Percentiles rank a stretch among this genome's conserved stretches.
phyloP scores from a whole-genome alignment of 805 yeast genomes.

The Candida tammaniensis region DNA sequence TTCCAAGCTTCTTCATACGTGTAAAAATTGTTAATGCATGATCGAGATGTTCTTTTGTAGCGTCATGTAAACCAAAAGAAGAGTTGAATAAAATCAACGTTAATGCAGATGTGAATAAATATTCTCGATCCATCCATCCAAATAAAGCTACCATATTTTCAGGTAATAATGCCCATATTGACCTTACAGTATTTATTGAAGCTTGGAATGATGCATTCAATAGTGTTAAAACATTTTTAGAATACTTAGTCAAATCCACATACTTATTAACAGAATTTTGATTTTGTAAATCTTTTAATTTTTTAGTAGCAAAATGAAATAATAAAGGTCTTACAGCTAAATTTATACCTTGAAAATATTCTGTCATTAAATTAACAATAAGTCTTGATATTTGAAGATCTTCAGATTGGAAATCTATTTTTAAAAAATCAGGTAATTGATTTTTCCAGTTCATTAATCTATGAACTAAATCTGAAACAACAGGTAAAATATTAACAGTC shows the following conservation, averaged over 20 bases:
- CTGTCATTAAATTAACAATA: constrained; percentile 74
- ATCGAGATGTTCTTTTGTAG: constrained; percentile 67
- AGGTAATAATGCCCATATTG: constrained; percentile 71
- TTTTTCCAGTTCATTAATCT: constrained; percentile 67
- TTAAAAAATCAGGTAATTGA: constrained; percentile 59
- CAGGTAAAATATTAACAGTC: constrained; percentile 69
- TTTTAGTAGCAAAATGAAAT: constrained; percentile 72
- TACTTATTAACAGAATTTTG: constrained; percentile 45
- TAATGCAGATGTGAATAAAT: constrained; percentile 72
- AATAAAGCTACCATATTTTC: constrained; percentile 81
- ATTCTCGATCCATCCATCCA: constrained; percentile 87
- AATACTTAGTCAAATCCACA: constrained; percentile 64
- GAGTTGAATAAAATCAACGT: constrained; percentile 72
- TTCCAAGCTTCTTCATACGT: constrained; percentile 73
- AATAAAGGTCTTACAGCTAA: constrained; percentile 73
- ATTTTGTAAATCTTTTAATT: constrained; percentile 48
- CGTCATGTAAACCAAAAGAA: constrained; percentile 79
- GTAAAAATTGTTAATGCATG: constrained; percentile 70
- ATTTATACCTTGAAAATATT: constrained; percentile 79
- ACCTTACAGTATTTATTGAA: constrained; percentile 69
- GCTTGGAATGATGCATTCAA: constrained; percentile 79
- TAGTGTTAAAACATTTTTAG: constrained; percentile 63
- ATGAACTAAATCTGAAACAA: constrained; percentile 66
- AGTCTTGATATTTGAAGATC: constrained; percentile 60
- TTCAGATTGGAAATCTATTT: constrained; percentile 57